These are phyloP conservation scores for Climacium dendroides DNA, from an alignment of 225 moss, liverwort and hornwort species.

Conservation along the genomic window DNA sequence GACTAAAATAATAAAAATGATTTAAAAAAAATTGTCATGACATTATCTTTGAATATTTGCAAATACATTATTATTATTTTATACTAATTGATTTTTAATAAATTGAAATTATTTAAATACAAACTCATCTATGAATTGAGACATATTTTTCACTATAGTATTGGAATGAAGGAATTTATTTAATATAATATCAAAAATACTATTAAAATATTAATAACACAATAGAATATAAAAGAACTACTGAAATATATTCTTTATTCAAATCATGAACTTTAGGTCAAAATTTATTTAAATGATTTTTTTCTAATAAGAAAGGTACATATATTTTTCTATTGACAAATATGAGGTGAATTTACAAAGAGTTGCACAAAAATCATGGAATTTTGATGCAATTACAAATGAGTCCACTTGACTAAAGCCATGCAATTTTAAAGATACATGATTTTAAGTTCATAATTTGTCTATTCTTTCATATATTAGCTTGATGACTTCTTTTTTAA, in stretches of 20 bases:
- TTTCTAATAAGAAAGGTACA: no score
- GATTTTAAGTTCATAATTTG: not conserved
- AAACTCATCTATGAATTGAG: not conserved
- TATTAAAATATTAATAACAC: not conserved
- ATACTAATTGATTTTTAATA: not conserved
- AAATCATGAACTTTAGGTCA: no score
- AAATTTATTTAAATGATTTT: not conserved
- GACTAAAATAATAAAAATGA: not conserved
- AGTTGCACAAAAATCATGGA: not conserved
- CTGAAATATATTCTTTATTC: not conserved
- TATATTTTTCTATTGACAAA: not conserved
- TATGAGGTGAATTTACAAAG: not conserved
- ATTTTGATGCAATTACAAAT: not conserved
- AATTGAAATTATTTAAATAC: not conserved
- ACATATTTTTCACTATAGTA: not conserved
- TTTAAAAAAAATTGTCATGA: not conserved
- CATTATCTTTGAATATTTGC: not conserved
- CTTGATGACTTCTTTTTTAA: no score
- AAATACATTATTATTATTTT: not conserved
- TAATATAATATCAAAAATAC: not conserved
- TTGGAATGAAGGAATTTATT: not conserved
- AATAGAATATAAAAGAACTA: not conserved
- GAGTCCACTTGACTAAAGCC: not conserved
- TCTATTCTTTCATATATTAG: no score
- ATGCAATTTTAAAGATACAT: not conserved